Percentiles rank a stretch among this genome's conserved stretches.
These are phyloP conservation scores for Gaeumannomyces sp. DNA, from an alignment of 2,329 filamentous ascomycete species.

Conservation along the genomic window DNA sequence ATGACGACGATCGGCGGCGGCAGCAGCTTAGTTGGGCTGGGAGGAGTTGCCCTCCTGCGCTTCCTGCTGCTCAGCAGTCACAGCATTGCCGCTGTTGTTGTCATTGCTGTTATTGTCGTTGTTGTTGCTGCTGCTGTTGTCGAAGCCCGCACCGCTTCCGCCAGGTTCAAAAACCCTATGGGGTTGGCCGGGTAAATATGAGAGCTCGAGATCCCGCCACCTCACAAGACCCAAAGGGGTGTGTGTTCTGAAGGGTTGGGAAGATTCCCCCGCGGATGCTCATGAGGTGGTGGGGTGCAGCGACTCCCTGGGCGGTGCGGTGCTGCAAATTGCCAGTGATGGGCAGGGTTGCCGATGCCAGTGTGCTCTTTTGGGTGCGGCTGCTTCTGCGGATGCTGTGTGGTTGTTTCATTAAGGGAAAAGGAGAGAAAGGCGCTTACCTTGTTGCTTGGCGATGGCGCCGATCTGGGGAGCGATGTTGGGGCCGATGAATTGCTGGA, in stretches of 20 bases:
- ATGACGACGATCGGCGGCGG: neutral
- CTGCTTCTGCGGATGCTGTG: neutral
- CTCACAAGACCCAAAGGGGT: slow-evolving; percentile 1
- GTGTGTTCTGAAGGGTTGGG: neutral
- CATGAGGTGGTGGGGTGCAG: neutral
- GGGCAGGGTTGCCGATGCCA: neutral
- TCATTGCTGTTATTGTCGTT: neutral
- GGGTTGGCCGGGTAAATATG: neutral
- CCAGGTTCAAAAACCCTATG: neutral
- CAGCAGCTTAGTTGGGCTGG: neutral
- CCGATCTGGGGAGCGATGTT: slow-evolving; percentile 19
- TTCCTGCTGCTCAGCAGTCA: neutral
- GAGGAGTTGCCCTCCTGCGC: slow-evolving; percentile 1
- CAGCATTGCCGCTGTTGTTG: neutral
- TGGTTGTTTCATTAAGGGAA: neutral
- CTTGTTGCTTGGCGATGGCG: slow-evolving; percentile 14
- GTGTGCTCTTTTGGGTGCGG: neutral
- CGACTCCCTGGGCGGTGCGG: neutral
- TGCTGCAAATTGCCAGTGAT: neutral
- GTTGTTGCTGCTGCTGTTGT: neutral
- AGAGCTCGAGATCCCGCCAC: neutral
- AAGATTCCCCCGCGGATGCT: neutral
- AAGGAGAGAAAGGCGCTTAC: neutral
- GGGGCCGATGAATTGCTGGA: slow-evolving; percentile 19
- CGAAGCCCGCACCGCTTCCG: neutral